Percentiles rank a stretch among this genome's conserved stretches.
These are phyloP conservation scores for Coemansia sp. DNA, from an alignment of 192 early-diverging fungal species.

Conservation along the genomic window DNA sequence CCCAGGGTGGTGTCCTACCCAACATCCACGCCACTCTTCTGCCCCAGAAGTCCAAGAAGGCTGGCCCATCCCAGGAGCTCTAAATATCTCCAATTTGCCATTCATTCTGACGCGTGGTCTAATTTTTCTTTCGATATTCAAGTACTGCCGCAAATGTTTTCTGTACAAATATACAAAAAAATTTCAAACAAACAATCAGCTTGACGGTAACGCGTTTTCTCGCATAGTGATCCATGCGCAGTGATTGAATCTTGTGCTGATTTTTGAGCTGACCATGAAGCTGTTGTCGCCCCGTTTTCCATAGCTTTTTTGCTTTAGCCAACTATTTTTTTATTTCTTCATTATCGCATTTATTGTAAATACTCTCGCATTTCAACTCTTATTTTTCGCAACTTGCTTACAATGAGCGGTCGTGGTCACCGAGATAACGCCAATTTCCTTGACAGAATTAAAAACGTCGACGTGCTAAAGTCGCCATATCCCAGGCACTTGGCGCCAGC, in stretches of 20 bases:
- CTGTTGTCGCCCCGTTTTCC: background rate
- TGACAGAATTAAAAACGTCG: conserved; percentile 39
- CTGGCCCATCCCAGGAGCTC: conserved; percentile 61
- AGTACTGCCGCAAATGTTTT: conserved; percentile 13
- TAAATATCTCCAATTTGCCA: conserved; percentile 67
- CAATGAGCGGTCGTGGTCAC: conserved; percentile 32
- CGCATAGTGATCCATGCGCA: background rate
- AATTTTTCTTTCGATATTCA: conserved; percentile 17
- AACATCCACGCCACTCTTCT: conserved; percentile 88
- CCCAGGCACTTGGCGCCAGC: conserved; percentile 32
- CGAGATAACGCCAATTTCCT: conserved; percentile 35
- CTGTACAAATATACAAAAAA: conserved; percentile 44
- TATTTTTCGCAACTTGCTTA: background rate
- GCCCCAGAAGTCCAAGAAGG: conserved; percentile 79
- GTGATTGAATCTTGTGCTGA: background rate
- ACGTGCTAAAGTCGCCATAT: conserved; percentile 41
- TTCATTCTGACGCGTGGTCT: conserved; percentile 57
- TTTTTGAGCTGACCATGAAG: background rate
- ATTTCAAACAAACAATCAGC: background rate
- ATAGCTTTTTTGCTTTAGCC: background rate
- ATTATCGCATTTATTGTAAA: conserved; percentile 11
- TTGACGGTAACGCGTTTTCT: background rate
- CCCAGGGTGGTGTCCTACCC: conserved; percentile 90
- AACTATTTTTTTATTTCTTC: background rate
- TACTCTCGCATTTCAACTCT: conserved; percentile 1